These are phyloP conservation scores for Leccinum rimulosum DNA, from an alignment of 768 basidiomycete species.

Conservation along the genomic window DNA sequence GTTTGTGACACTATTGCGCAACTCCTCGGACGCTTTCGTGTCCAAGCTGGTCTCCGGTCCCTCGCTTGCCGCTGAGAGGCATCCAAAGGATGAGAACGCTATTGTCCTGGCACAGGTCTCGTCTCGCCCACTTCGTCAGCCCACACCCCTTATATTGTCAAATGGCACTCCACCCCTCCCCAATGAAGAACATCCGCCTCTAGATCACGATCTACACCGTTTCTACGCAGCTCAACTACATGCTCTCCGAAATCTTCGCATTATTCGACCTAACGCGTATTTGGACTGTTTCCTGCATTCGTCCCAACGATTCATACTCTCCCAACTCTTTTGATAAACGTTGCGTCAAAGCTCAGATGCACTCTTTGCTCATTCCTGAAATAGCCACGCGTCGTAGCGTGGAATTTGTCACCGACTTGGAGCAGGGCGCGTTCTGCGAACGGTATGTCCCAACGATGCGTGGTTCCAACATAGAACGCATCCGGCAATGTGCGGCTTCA, in stretches of 20 bases:
- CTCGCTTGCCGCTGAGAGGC: conserved; percentile 76
- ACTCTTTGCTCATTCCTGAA: too few relatives aligned
- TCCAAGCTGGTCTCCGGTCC: conserved; percentile 84
- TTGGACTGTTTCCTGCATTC: conserved; percentile 80
- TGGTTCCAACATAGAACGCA: too few relatives aligned
- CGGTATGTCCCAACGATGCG: too few relatives aligned
- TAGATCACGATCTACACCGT: conserved; percentile 85
- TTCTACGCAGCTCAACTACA: conserved; percentile 76
- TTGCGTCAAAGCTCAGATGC: too few relatives aligned
- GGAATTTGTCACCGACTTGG: too few relatives aligned
- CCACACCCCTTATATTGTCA: conserved; percentile 49
- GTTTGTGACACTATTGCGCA: conserved; percentile 73
- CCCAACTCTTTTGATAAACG: too few relatives aligned
- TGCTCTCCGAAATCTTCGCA: conserved; percentile 66
- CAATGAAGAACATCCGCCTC: conserved; percentile 50
- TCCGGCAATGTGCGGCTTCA: too few relatives aligned
- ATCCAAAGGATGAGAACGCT: conserved; percentile 71
- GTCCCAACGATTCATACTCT: too few relatives aligned
- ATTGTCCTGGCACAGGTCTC: conserved; percentile 88
- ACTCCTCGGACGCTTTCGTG: conserved; percentile 70
- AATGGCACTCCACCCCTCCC: conserved; percentile 29
- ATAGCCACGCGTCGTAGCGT: too few relatives aligned
- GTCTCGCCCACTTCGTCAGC: conserved; percentile 70
- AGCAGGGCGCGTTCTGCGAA: too few relatives aligned
- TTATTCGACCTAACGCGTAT: conserved; percentile 58